Conservation (phyloP, 1,284 basidiomycete genomes). For the Trametes hirsuta region DNA sequence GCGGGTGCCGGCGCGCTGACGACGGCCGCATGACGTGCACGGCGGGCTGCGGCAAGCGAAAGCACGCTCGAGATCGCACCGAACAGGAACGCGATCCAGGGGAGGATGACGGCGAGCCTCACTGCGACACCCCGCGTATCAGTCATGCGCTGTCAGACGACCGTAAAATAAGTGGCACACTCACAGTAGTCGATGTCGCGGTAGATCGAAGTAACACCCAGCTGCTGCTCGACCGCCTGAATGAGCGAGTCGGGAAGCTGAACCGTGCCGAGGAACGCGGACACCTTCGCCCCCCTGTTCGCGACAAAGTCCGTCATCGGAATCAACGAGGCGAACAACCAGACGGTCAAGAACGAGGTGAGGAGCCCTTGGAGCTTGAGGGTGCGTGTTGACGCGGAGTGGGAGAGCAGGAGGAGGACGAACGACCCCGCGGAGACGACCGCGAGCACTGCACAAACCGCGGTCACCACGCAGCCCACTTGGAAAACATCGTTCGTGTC, state of each 20-base stretch:
- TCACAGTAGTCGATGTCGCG: conserved; percentile 50
- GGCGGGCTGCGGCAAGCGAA: conserved; percentile 26
- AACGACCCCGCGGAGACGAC: conserved; percentile 41
- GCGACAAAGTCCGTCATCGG: conserved; percentile 57
- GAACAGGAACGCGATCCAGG: conserved; percentile 39
- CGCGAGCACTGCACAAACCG: conserved; percentile 45
- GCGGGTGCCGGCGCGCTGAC: background rate
- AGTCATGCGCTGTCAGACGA: background rate
- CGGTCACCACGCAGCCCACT: conserved; percentile 50
- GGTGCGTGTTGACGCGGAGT: conserved; percentile 20
- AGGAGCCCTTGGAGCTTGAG: conserved; percentile 41
- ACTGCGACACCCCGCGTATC: conserved; percentile 21
- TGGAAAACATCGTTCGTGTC: conserved; percentile 45
- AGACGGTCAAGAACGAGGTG: conserved; percentile 49
- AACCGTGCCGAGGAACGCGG: conserved; percentile 43
- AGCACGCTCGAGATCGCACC: conserved; percentile 30
- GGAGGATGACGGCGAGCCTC: conserved; percentile 30
- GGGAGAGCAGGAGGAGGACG: conserved; percentile 36
- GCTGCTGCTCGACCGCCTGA: conserved; percentile 38
- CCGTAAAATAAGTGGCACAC: conserved; percentile 3
- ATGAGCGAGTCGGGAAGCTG: conserved; percentile 45
- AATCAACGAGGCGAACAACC: conserved; percentile 57
- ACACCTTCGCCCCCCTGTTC: conserved; percentile 49
- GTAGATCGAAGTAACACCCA: conserved; percentile 53
- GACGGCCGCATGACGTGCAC: conserved; percentile 7